Conservation (phyloP, 2,329 filamentous ascomycete species). For the Sporothrix phasma region DNA sequence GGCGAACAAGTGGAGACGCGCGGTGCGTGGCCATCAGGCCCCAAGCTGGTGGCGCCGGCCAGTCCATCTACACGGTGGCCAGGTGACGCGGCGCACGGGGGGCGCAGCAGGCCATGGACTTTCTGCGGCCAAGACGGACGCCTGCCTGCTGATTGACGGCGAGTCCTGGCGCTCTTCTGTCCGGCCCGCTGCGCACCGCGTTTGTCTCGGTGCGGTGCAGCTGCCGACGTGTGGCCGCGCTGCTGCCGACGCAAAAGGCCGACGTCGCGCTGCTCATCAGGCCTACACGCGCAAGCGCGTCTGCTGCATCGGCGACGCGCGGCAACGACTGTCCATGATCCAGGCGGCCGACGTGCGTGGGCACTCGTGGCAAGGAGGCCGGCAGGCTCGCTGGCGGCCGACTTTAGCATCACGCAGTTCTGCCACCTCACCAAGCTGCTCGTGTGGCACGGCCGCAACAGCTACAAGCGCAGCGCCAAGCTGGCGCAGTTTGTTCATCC, state of each 20-base stretch:
- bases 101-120: slow-evolving; percentile 63
- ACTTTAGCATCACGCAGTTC: slow-evolving; percentile 95
- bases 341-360: slow-evolving; percentile 96
- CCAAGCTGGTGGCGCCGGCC: slow-evolving; percentile 83
- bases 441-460: slow-evolving; percentile 98
- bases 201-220: slow-evolving; percentile 81
- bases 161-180: slow-evolving; percentile 79
- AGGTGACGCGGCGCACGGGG: slow-evolving; percentile 80
- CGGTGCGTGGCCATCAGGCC: slow-evolving; percentile 91
- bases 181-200: slow-evolving; percentile 58
- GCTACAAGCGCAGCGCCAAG: slow-evolving; percentile 92
- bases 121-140: slow-evolving; percentile 80
- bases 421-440: slow-evolving; percentile 89
- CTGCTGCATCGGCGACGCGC: slow-evolving; percentile 93
- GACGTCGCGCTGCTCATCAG: slow-evolving; percentile 83
- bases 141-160: slow-evolving; percentile 86
- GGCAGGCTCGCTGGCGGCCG: slow-evolving; percentile 91
- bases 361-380: slow-evolving; percentile 94
- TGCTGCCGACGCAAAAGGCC: slow-evolving; percentile 95
- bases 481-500: slow-evolving; percentile 96
- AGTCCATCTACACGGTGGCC: slow-evolving; percentile 89
- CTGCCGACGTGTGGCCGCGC: slow-evolving; percentile 89
- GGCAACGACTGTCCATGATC: slow-evolving; percentile 98
- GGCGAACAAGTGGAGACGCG: slow-evolving; percentile 96
- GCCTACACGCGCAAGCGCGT: slow-evolving; percentile 88